Base-by-base conservation (phyloP, 2,329 filamentous ascomycete genomes). In the Beauveria brongniartii region DNA sequence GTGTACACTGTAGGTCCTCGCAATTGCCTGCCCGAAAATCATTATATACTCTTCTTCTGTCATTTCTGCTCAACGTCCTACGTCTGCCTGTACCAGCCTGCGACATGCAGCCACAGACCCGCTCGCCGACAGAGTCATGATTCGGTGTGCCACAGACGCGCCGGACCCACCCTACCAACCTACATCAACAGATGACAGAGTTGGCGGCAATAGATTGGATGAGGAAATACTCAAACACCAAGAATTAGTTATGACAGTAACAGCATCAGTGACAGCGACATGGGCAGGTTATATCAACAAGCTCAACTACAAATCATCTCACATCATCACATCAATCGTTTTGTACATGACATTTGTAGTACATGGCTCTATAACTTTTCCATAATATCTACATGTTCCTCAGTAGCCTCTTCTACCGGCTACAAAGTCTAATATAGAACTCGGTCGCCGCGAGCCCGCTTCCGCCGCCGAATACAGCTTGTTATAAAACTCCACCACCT, bases 401-500 rank as follows among this genome's bases (percentile, higher is more conserved):
- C 41, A 57, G 16, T 14, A 63, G 24, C 73, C 70, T 53, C 73
- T 75, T 53, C 69, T 70, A 28, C 69, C 73, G 2, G 67, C 61
- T 20, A 76, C 69, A 58, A 80, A 79, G 30, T 76, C 75, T 16
- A 74, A 64, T 51, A 82, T 74, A 2, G 67, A 67, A 10, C 53
- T 60, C 4, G 70, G 63, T 61, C 71, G 74, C 28, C 65, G 69
- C 59, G 69, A 69, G 55, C 70, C 58, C 7, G 76, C 77, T 44
- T 84, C 76, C 56, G 90, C 89, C 3, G 88, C 90, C 63, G 85
- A 87, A 67, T 89, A 89, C 41, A 99, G 77, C 68, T 90, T 89
- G 64, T 85, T 82, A 72, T 99, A 99, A 70, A 99, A 99, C 2
- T 81, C 81, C 6, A 91, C 81, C 20, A 99, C 94, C 67, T 86